These are phyloP conservation scores for Aspergillus bombycis DNA, from an alignment of 2,329 filamentous ascomycete genomes.

Conservation along the genomic window DNA sequence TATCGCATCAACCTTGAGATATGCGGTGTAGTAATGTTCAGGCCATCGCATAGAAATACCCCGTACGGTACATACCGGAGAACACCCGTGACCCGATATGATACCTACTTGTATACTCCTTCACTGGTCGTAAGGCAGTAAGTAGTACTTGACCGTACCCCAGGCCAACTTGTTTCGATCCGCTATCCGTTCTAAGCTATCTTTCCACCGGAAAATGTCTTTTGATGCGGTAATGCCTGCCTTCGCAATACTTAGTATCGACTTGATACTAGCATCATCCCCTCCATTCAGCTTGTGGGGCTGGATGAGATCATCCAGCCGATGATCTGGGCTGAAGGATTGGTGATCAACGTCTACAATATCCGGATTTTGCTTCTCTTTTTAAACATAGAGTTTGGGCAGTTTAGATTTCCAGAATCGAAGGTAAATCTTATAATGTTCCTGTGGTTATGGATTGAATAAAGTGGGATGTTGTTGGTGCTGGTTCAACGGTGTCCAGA, in stretches of 20 bases:
- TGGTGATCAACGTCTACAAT: background rate
- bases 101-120: background rate
- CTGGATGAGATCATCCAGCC: background rate
- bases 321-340: conserved; percentile 1
- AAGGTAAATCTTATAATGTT: background rate
- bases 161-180: background rate
- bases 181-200: background rate
- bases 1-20: background rate
- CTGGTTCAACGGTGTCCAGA: background rate
- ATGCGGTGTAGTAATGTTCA: background rate
- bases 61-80: background rate
- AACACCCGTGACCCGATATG: background rate
- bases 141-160: background rate
- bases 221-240: background rate
- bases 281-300: background rate
- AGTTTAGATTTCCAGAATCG: background rate
- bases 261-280: background rate
- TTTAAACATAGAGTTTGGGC: background rate
- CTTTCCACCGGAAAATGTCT: background rate
- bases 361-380: background rate
- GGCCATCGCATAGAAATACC: background rate
- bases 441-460: background rate
- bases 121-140: background rate
- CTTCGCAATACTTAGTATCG: background rate
- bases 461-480: background rate